Evolutionary conservation across 192 early-diverging fungal genomes (phyloP), one percentile per base, ranked within the genome.

Genomic region (Coemansia sp.): DNA sequence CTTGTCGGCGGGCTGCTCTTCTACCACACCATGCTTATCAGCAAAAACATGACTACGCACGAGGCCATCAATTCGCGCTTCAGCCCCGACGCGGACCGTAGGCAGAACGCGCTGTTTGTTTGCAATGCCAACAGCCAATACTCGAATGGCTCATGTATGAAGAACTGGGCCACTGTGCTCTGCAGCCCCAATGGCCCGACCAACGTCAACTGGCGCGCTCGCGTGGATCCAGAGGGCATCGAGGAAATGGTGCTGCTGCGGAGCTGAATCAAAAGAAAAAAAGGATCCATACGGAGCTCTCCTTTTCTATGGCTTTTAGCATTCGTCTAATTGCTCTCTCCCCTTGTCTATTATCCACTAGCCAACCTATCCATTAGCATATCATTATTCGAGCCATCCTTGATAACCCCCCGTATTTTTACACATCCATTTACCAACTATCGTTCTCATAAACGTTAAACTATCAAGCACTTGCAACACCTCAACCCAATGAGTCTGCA

Each of bases 11-110:
- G 90, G 9, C 78, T 97, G 73, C 84, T 91, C 9, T 65, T 67
- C 0, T 95, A 93, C 73, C 95, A 95, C 64, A 87, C 84, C 40
- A 86, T 86, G 66, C 74, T 97, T 25, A 84, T 87, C 15, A 80
- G 82, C 29, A 76, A 83, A 22, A 91, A 91, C 62, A 66, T 93
- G n/a, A 95, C 94, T 9, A 97, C 95, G 0, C 93, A 96, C 71
- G 95, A 97, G 75, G 87, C 93, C 60, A 80, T 92, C 45, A 76
- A 61, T 2, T 62, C 75, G 3, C 64, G 71, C 19, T 66, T 73
- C 22, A 53, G 20, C 10, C 11, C 50, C 23, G 10, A 53, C 23
- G 25, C 50, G 14, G 46, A 67, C 17, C 54, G 58, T 17, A 54
- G 62, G 13, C 52, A 41, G 20, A 40, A 65, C 13, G n/a, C 45